Conservation (phyloP, 805 yeast species). For the Cyberlindnera meyerae region DNA sequence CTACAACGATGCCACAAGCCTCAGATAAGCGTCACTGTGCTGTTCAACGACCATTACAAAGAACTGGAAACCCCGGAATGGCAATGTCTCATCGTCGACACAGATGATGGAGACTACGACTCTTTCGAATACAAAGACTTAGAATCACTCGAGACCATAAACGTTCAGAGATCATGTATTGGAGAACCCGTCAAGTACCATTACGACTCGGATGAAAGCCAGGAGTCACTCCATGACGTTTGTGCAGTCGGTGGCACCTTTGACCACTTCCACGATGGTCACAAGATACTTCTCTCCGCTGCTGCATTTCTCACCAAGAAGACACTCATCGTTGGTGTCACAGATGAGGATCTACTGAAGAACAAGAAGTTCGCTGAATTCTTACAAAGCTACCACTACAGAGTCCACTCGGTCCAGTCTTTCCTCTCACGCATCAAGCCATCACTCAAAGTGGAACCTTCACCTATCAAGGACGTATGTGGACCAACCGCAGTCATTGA, state of each 20-base stretch:
- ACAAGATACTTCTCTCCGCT: conserved; percentile 73
- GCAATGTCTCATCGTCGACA: conserved; percentile 18
- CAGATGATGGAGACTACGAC: conserved; percentile 12
- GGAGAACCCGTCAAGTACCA: neutral
- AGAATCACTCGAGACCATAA: conserved; percentile 5
- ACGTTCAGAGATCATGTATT: conserved; percentile 7
- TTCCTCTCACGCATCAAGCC: conserved; percentile 52
- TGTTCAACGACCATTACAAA: conserved; percentile 24
- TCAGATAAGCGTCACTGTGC: conserved; percentile 15
- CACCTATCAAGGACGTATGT: conserved; percentile 75
- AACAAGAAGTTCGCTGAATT: conserved; percentile 71
- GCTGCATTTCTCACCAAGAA: conserved; percentile 56
- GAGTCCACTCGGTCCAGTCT: conserved; percentile 42
- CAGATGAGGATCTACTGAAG: conserved; percentile 65
- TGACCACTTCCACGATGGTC: conserved; percentile 96
- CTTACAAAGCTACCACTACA: conserved; percentile 50
- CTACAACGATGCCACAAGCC: conserved; percentile 7
- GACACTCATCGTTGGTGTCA: conserved; percentile 72
- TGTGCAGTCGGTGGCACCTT: conserved; percentile 92
- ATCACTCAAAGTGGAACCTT: conserved; percentile 41
- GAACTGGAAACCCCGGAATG: conserved; percentile 16
- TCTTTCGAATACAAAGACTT: conserved; percentile 11
- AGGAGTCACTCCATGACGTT: conserved; percentile 28
- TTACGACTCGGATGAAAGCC: conserved; percentile 18
- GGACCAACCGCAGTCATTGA: conserved; percentile 85